Evolutionary conservation across 805 yeast species (phyloP).

Genomic region (Starmerella bacillaris): DNA sequence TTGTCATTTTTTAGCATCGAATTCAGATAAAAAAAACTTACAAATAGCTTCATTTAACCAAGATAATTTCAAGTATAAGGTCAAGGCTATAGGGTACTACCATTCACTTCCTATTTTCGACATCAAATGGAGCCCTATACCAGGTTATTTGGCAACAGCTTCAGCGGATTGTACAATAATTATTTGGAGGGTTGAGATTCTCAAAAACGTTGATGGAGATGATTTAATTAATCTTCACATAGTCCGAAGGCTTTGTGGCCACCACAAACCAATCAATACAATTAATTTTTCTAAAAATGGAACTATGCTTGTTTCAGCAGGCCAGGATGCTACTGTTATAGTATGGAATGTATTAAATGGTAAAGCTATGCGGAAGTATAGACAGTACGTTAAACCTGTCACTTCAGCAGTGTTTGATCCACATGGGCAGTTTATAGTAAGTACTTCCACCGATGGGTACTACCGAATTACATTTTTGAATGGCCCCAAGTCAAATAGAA

Average conservation of each 20-base stretch:
- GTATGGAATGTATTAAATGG: not conserved
- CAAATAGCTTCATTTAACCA: slow-evolving; percentile 1
- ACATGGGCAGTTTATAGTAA: not conserved
- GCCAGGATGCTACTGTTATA: not conserved
- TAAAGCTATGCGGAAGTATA: not conserved
- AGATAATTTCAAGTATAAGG: not conserved
- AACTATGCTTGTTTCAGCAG: not conserved
- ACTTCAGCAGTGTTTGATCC: not conserved
- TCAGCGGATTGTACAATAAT: slow-evolving; percentile 72
- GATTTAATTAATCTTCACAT: not conserved
- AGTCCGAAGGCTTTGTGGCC: not conserved
- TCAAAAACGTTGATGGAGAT: not conserved
- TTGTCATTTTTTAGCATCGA: slow-evolving; percentile 37
- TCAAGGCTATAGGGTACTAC: slow-evolving; percentile 24
- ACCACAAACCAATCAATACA: not conserved
- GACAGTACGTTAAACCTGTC: not conserved
- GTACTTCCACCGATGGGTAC: not conserved
- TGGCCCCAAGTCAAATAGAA: not conserved
- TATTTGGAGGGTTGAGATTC: slow-evolving; percentile 51
- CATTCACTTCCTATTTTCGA: slow-evolving; percentile 61
- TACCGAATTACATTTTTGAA: not conserved
- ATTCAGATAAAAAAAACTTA: slow-evolving; percentile 31
- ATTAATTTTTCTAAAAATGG: not conserved
- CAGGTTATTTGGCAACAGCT: slow-evolving; percentile 56
- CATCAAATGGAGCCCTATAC: slow-evolving; percentile 60